These are phyloP conservation scores for Amanita inopinata DNA, from an alignment of 768 basidiomycete genomes.

Conservation along the genomic window DNA sequence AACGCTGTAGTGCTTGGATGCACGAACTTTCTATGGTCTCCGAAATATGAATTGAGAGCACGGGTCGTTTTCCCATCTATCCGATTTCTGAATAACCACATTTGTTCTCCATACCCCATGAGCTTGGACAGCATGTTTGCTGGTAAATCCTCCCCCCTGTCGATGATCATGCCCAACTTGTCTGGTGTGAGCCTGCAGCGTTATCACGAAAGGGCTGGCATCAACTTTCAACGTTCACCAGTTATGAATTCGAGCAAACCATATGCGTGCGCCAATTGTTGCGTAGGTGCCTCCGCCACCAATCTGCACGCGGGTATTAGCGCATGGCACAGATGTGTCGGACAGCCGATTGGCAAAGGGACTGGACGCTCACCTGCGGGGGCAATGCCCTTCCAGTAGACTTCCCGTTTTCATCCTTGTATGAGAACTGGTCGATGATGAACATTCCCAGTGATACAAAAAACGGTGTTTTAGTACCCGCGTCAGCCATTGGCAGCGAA, in stretches of 20 bases:
- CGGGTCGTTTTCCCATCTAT: conserved; percentile 48
- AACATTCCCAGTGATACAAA: conserved; percentile 79
- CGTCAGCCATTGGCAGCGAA: background rate
- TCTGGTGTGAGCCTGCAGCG: conserved; percentile 50
- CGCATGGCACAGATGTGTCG: conserved; percentile 5
- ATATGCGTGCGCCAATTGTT: conserved; percentile 72
- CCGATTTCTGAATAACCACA: conserved; percentile 72
- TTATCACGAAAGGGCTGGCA: background rate
- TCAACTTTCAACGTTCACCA: background rate
- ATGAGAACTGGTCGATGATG: conserved; percentile 78
- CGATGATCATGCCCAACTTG: conserved; percentile 74
- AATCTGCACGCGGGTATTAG: too few species aligned
- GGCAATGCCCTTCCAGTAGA: conserved; percentile 35
- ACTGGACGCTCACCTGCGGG: conserved; percentile 38
- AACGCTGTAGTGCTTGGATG: conserved; percentile 2
- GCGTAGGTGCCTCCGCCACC: conserved; percentile 88
- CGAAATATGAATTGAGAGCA: conserved; percentile 64
- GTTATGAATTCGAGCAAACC: conserved; percentile 29
- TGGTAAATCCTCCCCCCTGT: conserved; percentile 74
- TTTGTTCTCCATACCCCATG: conserved; percentile 53
- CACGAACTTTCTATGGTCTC: conserved; percentile 59
- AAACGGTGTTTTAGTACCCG: background rate
- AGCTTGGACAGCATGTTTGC: conserved; percentile 42
- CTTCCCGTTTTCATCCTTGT: conserved; percentile 44
- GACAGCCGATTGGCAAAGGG: background rate